Evolutionary conservation across 2,329 filamentous ascomycete genomes (phyloP).

Genomic region (Hortaea werneckii): DNA sequence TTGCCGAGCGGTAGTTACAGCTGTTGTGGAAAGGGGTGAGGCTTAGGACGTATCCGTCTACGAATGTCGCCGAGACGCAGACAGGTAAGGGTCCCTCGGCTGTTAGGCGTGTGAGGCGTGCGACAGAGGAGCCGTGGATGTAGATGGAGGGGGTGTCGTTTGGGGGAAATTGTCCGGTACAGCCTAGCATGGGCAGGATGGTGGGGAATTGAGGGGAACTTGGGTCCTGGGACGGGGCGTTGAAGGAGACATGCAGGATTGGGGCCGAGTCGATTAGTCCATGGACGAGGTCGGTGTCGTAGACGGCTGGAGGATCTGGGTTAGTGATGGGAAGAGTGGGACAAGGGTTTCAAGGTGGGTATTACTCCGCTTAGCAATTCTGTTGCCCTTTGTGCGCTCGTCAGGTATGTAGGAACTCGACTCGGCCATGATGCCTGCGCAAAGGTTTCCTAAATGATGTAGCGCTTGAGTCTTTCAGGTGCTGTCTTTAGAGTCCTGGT

Average conservation of each 20-base stretch:
- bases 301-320: conserved; percentile 39
- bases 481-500: too few species aligned
- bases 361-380: conserved; percentile 18
- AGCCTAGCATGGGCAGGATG: conserved; percentile 75
- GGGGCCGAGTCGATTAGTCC: conserved; percentile 62
- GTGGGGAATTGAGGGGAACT: conserved; percentile 53
- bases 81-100: conserved; percentile 47
- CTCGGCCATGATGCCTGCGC: background rate
- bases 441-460: too few species aligned
- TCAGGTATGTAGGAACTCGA: conserved; percentile 17
- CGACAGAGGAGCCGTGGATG: conserved; percentile 75
- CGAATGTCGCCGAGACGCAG: conserved; percentile 59
- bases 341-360: too few species aligned
- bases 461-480: too few species aligned
- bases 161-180: conserved; percentile 62
- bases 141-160: conserved; percentile 62
- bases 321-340: conserved; percentile 22
- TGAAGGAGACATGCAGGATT: conserved; percentile 73
- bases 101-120: conserved; percentile 62
- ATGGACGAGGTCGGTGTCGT: conserved; percentile 65
- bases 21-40: conserved; percentile 72
- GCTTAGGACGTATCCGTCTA: conserved; percentile 71
- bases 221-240: conserved; percentile 37
- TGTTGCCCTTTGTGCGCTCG: conserved; percentile 19
- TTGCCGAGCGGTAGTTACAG: conserved; percentile 72